Base-by-base conservation (phyloP, 2,329 filamentous ascomycete species). In the Exophiala spinifera region DNA sequence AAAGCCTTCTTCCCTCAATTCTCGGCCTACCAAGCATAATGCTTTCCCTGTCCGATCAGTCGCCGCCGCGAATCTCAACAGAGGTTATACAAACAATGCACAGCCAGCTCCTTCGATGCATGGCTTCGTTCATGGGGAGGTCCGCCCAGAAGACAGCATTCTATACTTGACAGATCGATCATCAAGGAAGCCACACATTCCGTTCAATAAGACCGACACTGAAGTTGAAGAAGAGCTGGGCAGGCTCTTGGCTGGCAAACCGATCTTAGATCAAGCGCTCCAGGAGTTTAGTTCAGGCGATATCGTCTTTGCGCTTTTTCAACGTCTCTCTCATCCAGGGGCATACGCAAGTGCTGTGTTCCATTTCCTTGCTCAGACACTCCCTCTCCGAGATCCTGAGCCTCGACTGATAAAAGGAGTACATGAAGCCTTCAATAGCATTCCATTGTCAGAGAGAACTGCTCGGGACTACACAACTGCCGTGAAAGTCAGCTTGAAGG, bases 401-500 rank as follows among this genome's bases (percentile, higher is more conserved):
- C n/a, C 42, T 13, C 21, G 23, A 21, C 42, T 23, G 42, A 44
- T 21, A 28, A 28, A 23, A 21, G 45, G 13, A 46, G 55, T 33
- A 15, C 52, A 28, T 21, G 46, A 69, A n/a, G 56, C 82, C 7
- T 82, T 82, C 61, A 64, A 74, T 25, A 53, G 60, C 3, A 70
- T 80, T 21, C 63, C 70, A 3, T 20, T 55, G 1, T 50, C 68
- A 7, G 51, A 70, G 34, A 74, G 76, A 21, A 70, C 67, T 2
- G 61, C 67, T 6, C 66, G 68, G 3, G 73, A 77, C 49, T 83
- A 80, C 63, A 63, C 68, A 40, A 73, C 79, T 19, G 61, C 56
- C 3, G 52, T 62, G 20, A 46, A 45, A 34, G 44, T 55, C 13
- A 53, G 55, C 4, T 33, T 62, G 7, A 49, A 58, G 19, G 36